Percentiles rank a stretch among this genome's conserved stretches.
Evolutionary conservation across 1,139 yeast species (phyloP).

Genomic region (Pichia norvegensis): DNA sequence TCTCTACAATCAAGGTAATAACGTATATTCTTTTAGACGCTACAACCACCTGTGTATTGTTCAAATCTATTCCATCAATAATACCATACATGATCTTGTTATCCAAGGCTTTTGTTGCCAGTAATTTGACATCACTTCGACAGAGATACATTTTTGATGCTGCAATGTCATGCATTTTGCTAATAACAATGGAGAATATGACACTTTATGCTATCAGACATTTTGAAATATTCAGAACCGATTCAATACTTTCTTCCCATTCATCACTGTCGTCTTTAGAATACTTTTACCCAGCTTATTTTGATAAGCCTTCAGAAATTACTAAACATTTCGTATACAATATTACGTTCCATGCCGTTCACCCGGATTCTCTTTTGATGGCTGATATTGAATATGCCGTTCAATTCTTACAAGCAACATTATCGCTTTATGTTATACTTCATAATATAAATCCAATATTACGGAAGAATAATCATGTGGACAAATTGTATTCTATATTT

Average conservation of each 20-base stretch:
- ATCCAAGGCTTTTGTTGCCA: conserved; percentile 45
- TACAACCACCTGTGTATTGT: conserved; percentile 20
- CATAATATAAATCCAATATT: conserved; percentile 23
- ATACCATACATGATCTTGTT: conserved; percentile 37
- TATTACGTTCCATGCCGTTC: conserved; percentile 17
- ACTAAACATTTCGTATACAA: conserved; percentile 15
- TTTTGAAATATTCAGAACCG: conserved; percentile 11
- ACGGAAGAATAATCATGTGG: conserved; percentile 26
- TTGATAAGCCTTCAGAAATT: conserved; percentile 7
- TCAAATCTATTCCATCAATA: conserved; percentile 31
- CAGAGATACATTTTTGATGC: conserved; percentile 23
- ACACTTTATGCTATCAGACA: conserved; percentile 11
- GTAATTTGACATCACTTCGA: conserved; percentile 40
- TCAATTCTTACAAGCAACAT: conserved; percentile 33
- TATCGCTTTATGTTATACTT: conserved; percentile 38
- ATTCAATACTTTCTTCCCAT: conserved; percentile 5
- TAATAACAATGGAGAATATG: conserved; percentile 16
- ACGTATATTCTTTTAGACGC: conserved; percentile 26
- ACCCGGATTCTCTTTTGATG: conserved; percentile 13
- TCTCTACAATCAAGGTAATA: conserved; percentile 28
- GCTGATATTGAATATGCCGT: conserved; percentile 23
- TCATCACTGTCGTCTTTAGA: conserved; percentile 10
- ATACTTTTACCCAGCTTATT: conserved; percentile 7
- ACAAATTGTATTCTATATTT: conserved; percentile 15
- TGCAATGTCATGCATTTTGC: conserved; percentile 16